phyloP scores from a whole-genome alignment of 306 rosid species.

The Medicago truncatula region DNA sequence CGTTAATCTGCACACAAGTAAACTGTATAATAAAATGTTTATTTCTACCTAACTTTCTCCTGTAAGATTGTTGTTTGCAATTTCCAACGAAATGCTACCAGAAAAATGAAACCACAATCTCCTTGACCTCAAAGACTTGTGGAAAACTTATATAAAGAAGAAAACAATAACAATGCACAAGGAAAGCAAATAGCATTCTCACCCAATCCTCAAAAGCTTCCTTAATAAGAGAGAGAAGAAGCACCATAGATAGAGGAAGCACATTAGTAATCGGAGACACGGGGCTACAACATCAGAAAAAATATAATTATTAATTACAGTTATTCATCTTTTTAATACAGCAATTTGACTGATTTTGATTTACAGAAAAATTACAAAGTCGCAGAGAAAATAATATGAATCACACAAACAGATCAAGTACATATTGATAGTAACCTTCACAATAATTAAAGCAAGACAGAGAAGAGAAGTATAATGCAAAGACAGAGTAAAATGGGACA shows the following conservation, averaged over 20 bases:
- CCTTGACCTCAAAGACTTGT: background rate
- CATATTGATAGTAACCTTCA: conserved; percentile 14
- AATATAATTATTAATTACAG: conserved; percentile 33
- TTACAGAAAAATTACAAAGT: conserved; percentile 18
- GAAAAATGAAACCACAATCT: conserved; percentile 28
- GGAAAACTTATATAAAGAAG: conserved; percentile 11
- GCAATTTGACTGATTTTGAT: conserved; percentile 18
- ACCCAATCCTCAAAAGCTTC: conserved; percentile 99
- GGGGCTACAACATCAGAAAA: conserved; percentile 74
- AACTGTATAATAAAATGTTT: conserved; percentile 7
- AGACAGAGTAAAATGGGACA: conserved; percentile 4
- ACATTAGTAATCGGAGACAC: conserved; percentile 90
- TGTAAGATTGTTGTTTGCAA: conserved; percentile 6
- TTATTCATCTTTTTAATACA: background rate
- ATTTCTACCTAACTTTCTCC: conserved; percentile 11
- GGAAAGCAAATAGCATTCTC: conserved; percentile 46
- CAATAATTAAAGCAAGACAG: conserved; percentile 17
- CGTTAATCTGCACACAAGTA: conserved; percentile 17
- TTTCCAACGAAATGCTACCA: conserved; percentile 10
- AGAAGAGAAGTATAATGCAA: background rate
- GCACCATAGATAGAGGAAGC: conserved; percentile 87
- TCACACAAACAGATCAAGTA: conserved; percentile 3
- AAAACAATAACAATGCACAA: conserved; percentile 20
- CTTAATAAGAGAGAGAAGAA: conserved; percentile 82
- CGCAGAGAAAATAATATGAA: conserved; percentile 22